Conservation (phyloP, 2,329 filamentous ascomycete species). For the Orbilia javanica region DNA sequence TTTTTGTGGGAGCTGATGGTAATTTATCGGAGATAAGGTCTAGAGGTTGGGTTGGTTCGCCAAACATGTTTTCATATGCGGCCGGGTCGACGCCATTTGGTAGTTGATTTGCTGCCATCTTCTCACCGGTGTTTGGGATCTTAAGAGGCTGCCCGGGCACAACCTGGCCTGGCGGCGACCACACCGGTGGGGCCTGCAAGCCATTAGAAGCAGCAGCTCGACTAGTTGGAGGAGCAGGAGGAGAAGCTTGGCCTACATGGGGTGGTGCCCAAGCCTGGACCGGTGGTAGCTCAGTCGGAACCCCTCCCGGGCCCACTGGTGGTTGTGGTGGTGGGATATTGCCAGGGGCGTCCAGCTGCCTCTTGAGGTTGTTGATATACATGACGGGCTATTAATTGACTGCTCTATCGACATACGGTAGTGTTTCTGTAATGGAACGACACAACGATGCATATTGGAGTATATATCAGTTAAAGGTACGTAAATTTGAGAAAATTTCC, state of each 20-base stretch:
- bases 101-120: constrained; percentile 13
- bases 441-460: background rate
- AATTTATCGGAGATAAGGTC: constrained; percentile 15
- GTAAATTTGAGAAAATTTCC: background rate
- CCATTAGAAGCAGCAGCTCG: background rate
- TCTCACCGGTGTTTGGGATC: background rate
- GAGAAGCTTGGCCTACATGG: background rate
- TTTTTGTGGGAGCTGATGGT: background rate
- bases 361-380: constrained; percentile 1
- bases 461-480: background rate
- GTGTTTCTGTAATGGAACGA: background rate
- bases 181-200: background rate
- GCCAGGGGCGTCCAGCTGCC: background rate
- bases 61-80: constrained; percentile 19
- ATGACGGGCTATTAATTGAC: background rate
- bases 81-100: constrained; percentile 36
- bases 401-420: background rate
- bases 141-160: background rate
- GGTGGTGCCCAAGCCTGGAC: background rate
- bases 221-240: constrained; percentile 8
- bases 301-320: background rate
- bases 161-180: constrained; percentile 6
- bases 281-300: background rate
- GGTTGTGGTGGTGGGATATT: background rate
- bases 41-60: constrained; percentile 15